Percentiles rank a stretch among this genome's conserved stretches.
These are phyloP conservation scores for Neophaeococcomyces aloes DNA, from an alignment of 2,329 filamentous ascomycete species.

Conservation along the genomic window DNA sequence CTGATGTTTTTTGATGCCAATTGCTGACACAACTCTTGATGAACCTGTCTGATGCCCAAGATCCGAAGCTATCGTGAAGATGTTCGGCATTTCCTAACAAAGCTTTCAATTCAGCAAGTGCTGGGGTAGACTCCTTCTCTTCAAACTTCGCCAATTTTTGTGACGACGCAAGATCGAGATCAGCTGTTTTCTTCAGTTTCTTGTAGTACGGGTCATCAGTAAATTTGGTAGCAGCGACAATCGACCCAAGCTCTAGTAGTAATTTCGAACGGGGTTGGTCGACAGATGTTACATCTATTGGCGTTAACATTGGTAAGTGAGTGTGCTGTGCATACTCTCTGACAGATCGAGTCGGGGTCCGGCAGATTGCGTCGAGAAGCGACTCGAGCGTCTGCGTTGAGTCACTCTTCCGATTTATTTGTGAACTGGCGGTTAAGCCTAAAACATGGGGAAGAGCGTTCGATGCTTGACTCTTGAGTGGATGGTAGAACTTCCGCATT, in stretches of 20 bases:
- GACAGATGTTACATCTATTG: slow-evolving; percentile 22
- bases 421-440: slow-evolving; percentile 71
- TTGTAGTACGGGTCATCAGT: slow-evolving; percentile 51
- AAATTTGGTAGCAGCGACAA: slow-evolving; percentile 43
- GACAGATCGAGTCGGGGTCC: slow-evolving; percentile 57
- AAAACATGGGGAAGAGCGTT: slow-evolving; percentile 53
- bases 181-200: slow-evolving; percentile 36
- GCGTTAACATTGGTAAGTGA: slow-evolving; percentile 51
- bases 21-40: slow-evolving; percentile 42
- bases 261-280: slow-evolving; percentile 13
- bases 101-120: slow-evolving; percentile 42
- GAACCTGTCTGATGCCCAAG: slow-evolving; percentile 60
- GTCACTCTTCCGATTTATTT: slow-evolving; percentile 37
- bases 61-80: slow-evolving; percentile 50
- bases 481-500: slow-evolving; percentile 62
- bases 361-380: slow-evolving; percentile 59
- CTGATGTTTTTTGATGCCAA: slow-evolving; percentile 22
- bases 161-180: slow-evolving; percentile 21
- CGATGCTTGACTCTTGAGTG: slow-evolving; percentile 29
- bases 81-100: slow-evolving; percentile 43
- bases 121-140: slow-evolving; percentile 27
- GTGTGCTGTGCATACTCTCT: slow-evolving; percentile 59
- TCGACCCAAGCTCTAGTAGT: slow-evolving; percentile 37
- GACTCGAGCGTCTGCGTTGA: slow-evolving; percentile 47
- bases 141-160: slow-evolving; percentile 24